Base-by-base conservation (phyloP, 2,329 filamentous ascomycete genomes). In the Neoarthrinium moseri region DNA sequence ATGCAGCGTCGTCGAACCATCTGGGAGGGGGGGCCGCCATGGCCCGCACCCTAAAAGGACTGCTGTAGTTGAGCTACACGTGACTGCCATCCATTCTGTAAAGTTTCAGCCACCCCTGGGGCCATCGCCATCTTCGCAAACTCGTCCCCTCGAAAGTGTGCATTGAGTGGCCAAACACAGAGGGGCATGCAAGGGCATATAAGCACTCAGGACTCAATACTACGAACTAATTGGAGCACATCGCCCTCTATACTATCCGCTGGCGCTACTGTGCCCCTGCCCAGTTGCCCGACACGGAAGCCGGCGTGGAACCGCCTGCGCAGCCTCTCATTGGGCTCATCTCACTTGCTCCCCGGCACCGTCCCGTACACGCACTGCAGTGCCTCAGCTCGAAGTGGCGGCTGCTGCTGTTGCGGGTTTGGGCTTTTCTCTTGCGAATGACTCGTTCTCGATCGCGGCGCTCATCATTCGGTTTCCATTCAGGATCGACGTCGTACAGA, bases 381-480 rank as follows among this genome's bases (percentile, higher is more conserved):
- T 18, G n/a, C 12, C 33, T 18, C 20, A 35, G 12, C 27, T 24
- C 4, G n/a, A 8, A 15, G 12, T 34, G 41, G n/a, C 41, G 43
- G 35, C 45, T 18, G 53, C 45, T 36, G 46, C 43, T 30, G 46
- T 41, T 23, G 49, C 30, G 36, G 52, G 42, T 50, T 57, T 52
- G 22, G 60, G 45, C 24, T 47, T 49, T 32, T 74, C 70, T 55
- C 67, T 76, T 33, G 74, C 75, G 64, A 84, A 87, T 21, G 77
- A 80, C 37, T 72, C 76, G 61, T 77, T 86, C 73, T 94, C 89
- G 56, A 92, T 85, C 46, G 87, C 90, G 37, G 86, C 83, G 39
- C 89, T 87, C 78, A 99, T 91, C 71, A 96, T 89, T 60, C 79
- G 83, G 65, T 92, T 89, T 22, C 95, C 94, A 69, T 83, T 95